These are phyloP conservation scores for Aspergillus versicolor DNA, from an alignment of 2,329 filamentous ascomycete genomes.

Conservation along the genomic window DNA sequence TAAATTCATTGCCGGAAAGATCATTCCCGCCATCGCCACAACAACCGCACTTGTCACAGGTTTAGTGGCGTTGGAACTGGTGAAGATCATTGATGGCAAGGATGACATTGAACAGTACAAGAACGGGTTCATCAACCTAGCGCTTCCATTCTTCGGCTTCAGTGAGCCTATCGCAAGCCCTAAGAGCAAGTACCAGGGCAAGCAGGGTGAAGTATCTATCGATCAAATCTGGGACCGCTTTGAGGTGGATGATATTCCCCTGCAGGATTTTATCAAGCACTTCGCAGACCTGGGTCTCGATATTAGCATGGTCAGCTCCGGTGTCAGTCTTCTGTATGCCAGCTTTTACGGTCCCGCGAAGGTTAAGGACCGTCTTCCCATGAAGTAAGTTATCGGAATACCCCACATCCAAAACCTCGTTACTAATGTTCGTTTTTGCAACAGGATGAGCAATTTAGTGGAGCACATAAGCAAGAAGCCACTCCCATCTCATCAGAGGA, in stretches of 20 bases:
- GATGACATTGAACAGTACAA: constrained; percentile 98
- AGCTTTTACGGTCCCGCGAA: constrained; percentile 84
- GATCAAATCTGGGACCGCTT: constrained; percentile 99
- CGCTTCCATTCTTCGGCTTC: constrained; percentile 96
- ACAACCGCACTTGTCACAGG: constrained; percentile 95
- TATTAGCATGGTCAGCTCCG: constrained; percentile 94
- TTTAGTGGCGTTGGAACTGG: constrained; percentile 86
- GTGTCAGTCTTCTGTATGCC: constrained; percentile 90
- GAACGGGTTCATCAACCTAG: constrained; percentile 97
- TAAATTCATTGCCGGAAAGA: constrained; percentile 99
- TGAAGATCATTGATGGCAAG: constrained; percentile 96
- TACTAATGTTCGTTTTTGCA: constrained; percentile 27
- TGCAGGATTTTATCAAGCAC: constrained; percentile 77
- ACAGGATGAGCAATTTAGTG: constrained; percentile 81
- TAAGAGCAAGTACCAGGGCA: constrained; percentile 84
- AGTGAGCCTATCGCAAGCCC: constrained; percentile 93
- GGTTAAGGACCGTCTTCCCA: constrained; percentile 74
- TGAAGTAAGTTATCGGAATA: constrained; percentile 57
- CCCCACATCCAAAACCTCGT: background rate
- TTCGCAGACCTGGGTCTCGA: constrained; percentile 79
- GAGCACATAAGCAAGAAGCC: constrained; percentile 89
- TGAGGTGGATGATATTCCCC: constrained; percentile 80
- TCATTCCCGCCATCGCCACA: constrained; percentile 96
- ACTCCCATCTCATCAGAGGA: constrained; percentile 87
- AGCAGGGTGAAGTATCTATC: constrained; percentile 72